Conservation (phyloP, 1,284 basidiomycete species). For the Apiotrichum mycotoxinovorans region DNA sequence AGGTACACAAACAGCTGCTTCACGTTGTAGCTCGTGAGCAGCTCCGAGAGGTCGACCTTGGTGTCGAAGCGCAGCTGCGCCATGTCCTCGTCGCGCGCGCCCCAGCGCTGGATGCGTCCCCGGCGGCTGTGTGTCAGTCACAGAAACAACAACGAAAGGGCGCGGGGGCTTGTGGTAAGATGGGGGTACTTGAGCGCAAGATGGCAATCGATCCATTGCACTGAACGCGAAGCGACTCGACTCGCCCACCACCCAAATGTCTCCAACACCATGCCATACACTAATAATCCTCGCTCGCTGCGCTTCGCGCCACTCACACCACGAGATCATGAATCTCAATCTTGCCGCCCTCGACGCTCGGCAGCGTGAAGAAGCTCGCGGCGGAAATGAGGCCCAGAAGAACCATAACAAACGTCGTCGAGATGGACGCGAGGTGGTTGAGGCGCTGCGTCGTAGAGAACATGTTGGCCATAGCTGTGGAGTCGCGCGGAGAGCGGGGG, state of each 20-base stretch:
- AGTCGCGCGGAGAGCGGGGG: not conserved
- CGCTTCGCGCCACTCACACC: slow-evolving; percentile 31
- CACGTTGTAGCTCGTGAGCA: slow-evolving; percentile 51
- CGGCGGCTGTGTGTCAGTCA: slow-evolving; percentile 29
- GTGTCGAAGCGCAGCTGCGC: slow-evolving; percentile 48
- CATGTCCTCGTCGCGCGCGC: slow-evolving; percentile 43
- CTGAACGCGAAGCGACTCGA: not conserved
- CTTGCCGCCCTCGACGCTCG: slow-evolving; percentile 31
- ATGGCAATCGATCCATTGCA: too few species aligned
- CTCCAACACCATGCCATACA: too few species aligned
- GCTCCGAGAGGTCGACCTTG: slow-evolving; percentile 44
- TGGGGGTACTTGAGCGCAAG: not conserved
- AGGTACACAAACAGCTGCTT: slow-evolving; percentile 52
- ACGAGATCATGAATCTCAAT: slow-evolving; percentile 45
- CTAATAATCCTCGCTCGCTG: too few species aligned
- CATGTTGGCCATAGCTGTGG: slow-evolving; percentile 43
- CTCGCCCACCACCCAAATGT: too few species aligned
- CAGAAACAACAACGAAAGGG: too few species aligned
- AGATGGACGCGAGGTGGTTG: slow-evolving; percentile 48
- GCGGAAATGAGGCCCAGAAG: slow-evolving; percentile 47
- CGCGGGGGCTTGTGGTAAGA: too few species aligned
- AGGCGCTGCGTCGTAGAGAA: slow-evolving; percentile 46
- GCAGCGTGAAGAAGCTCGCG: slow-evolving; percentile 39
- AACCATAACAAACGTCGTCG: slow-evolving; percentile 47
- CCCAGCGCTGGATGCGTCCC: slow-evolving; percentile 38